Conservation (phyloP, 306 rosid species). For the Prunus dulcis region DNA sequence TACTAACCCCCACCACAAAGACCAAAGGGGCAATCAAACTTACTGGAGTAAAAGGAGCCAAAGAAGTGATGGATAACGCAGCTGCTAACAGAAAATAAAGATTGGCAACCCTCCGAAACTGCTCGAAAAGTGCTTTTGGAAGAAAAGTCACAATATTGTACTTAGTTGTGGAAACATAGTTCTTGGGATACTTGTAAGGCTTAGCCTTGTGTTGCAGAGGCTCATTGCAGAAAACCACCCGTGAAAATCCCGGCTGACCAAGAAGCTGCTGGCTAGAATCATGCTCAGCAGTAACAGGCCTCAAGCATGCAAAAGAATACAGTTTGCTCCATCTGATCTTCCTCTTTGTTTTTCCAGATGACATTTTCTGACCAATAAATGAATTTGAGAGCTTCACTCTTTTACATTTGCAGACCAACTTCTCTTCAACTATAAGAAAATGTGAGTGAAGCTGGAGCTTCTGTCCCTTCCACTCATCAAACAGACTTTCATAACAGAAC, state of each 20-base stretch:
- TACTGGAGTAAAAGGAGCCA: conserved; percentile 8
- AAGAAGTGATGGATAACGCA: conserved; percentile 1
- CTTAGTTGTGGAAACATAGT: conserved; percentile 31
- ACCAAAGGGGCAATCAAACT: conserved; percentile 28
- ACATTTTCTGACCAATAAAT: background rate
- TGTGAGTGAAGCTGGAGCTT: background rate
- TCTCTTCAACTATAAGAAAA: background rate
- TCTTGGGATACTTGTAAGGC: conserved; percentile 25
- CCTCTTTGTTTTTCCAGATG: conserved; percentile 23
- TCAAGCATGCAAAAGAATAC: conserved; percentile 24
- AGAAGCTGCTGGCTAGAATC: background rate
- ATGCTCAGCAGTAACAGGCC: conserved; percentile 3
- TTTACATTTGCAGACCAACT: background rate
- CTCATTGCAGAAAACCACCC: conserved; percentile 32
- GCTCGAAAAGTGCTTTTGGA: conserved; percentile 34
- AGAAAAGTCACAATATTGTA: conserved; percentile 25
- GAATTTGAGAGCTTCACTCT: background rate
- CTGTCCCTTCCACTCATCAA: background rate
- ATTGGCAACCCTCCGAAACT: conserved; percentile 37
- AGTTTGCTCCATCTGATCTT: conserved; percentile 33
- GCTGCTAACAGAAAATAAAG: conserved; percentile 37
- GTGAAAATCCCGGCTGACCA: conserved; percentile 26
- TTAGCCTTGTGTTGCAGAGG: conserved; percentile 22
- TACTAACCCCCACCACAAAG: conserved; percentile 34
- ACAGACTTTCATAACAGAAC: background rate